Conservation (phyloP, 495 filamentous ascomycete genomes). For the Hypoxylon cercidicola region DNA sequence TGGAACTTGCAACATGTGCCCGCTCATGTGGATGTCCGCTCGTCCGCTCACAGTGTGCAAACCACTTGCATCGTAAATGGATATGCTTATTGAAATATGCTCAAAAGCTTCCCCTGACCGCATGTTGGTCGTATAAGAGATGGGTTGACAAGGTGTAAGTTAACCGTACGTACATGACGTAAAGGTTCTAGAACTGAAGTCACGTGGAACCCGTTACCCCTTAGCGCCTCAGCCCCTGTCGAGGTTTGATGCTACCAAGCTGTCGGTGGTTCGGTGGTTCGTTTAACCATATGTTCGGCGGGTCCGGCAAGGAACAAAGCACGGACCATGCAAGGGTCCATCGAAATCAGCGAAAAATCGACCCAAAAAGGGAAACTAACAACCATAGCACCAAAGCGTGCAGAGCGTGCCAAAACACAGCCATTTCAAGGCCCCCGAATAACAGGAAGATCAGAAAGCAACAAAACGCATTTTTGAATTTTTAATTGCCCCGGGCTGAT, state of each 20-base stretch:
- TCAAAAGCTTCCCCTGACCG: too few relatives aligned
- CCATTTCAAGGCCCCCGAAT: constrained; percentile 18
- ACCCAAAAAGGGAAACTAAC: constrained; percentile 23
- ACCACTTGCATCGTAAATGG: not conserved
- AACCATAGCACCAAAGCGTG: constrained; percentile 32
- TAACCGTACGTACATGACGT: too few relatives aligned
- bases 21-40: not conserved
- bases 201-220: constrained; percentile 3
- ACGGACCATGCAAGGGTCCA: constrained; percentile 29
- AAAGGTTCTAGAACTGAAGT: not conserved
- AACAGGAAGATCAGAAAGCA: constrained; percentile 33
- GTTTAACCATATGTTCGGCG: not conserved
- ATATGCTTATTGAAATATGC: not conserved
- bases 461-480: constrained; percentile 26
- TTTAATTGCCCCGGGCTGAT: constrained; percentile 27
- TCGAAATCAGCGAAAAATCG: constrained; percentile 27
- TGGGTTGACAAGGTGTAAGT: too few relatives aligned
- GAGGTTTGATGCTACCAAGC: not conserved
- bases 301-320: not conserved
- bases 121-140: too few relatives aligned
- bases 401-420: constrained; percentile 22
- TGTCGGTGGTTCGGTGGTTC: too few relatives aligned
- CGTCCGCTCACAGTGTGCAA: not conserved
- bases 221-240: not conserved
- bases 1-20: not conserved